Evolutionary conservation across 352 stramenopile genomes (phyloP), one percentile per base, ranked within the genome.

Genomic region (Phytophthora macrochlamydospora): DNA sequence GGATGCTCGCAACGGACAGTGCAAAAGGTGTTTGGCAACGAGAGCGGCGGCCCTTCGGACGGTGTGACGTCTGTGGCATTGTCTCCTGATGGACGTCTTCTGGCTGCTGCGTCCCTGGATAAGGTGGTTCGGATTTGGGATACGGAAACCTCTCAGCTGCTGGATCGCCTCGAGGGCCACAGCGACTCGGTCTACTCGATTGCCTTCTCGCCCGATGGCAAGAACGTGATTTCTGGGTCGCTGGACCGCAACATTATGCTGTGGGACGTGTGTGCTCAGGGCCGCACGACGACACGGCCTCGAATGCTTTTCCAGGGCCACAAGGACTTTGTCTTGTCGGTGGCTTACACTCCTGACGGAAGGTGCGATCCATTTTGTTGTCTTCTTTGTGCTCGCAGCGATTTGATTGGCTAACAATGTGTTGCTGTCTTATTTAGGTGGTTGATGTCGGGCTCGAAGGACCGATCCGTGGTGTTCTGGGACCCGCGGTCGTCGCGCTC

Each of bases 61-160:
- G 85, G 87, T 32, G 84, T 94, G 49, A 95, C 87, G 2, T 94
- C 86, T 12, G 87, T 95, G 12, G 87, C 87, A 1, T 59, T 95
- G 14, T 94, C 85, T 5, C 85, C 84, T 0, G 85, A 95, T 64
- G 87, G 87, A 51, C 84, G 84, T 7, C 71, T 91, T 51, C 72
- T 95, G 14, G 87, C 87, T 37, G 87, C 87, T 29, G 85, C 82
- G 24, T 95, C 85, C 24, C 72, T 95, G 28, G 87, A 95, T 64
- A 95, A 94, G 74, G 84, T 95, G 32, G 85, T 94, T 52, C 82
- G 87, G 42, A 91, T 95, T 66, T 95, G 87, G 87, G 85, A 95
- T 54, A 94, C 85, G 29, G 85, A 94, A 62, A 88, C 87, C 9
- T 76, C 83, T 35, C 85, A 93, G 72, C 63, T 94, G 43, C 67